These are phyloP conservation scores for Musa itinerans DNA, from an alignment of 176 grass and related monocot species.

Conservation along the genomic window DNA sequence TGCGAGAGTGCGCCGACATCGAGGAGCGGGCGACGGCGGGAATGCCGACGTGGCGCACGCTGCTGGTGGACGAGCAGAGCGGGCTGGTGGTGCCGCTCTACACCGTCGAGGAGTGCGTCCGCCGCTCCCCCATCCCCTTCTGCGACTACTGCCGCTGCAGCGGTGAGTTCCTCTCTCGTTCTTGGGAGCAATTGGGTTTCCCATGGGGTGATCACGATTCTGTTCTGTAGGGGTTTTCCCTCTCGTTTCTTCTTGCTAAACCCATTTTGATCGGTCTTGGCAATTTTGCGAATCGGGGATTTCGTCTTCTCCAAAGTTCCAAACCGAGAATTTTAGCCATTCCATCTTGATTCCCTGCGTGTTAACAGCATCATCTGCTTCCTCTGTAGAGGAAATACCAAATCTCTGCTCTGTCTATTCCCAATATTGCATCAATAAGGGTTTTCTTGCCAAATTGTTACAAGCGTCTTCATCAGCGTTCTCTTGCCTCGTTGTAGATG, in stretches of 20 bases:
- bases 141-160: slow-evolving; percentile 57
- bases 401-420: background rate
- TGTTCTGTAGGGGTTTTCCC: background rate
- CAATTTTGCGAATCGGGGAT: background rate
- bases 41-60: slow-evolving; percentile 34
- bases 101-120: slow-evolving; percentile 51
- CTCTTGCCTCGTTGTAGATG: too few relatives aligned
- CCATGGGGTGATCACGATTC: too few relatives aligned
- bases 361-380: too few relatives aligned
- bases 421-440: background rate
- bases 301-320: background rate
- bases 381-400: background rate
- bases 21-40: slow-evolving; percentile 1
- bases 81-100: slow-evolving; percentile 38
- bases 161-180: slow-evolving; percentile 28
- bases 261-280: background rate
- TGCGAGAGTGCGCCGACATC: slow-evolving; percentile 34
- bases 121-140: slow-evolving; percentile 33
- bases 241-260: background rate
- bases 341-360: background rate
- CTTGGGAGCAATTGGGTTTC: background rate
- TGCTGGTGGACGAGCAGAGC: slow-evolving; percentile 49
- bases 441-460: background rate
- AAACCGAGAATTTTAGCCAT: background rate
- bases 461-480: too few relatives aligned